These are phyloP conservation scores for Microdochium nivale DNA, from an alignment of 2,329 filamentous ascomycete species.

Conservation along the genomic window DNA sequence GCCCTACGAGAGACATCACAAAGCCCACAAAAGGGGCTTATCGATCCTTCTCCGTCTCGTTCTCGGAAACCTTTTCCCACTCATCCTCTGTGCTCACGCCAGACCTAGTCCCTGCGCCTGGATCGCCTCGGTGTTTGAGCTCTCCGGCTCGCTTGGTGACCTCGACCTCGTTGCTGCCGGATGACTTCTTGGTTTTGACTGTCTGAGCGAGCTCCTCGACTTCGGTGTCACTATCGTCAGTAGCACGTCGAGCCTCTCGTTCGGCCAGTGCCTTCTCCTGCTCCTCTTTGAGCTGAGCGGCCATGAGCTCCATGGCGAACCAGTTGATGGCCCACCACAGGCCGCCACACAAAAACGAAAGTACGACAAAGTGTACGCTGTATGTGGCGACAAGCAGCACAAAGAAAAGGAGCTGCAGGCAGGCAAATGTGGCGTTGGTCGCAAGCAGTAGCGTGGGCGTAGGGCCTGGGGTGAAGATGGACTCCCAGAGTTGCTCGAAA, in stretches of 20 bases:
- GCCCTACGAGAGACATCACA: background rate
- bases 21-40: constrained; percentile 12
- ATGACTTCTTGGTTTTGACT: constrained; percentile 11
- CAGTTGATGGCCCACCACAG: constrained; percentile 96
- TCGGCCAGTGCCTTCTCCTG: constrained; percentile 22
- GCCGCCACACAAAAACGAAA: constrained; percentile 70
- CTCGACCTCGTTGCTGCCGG: constrained; percentile 35
- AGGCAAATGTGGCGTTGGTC: constrained; percentile 82
- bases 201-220: constrained; percentile 28
- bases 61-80: constrained; percentile 90
- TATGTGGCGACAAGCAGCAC: constrained; percentile 70
- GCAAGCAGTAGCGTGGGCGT: constrained; percentile 83
- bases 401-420: constrained; percentile 72
- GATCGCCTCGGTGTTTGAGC: constrained; percentile 37
- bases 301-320: constrained; percentile 66
- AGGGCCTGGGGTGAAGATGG: constrained; percentile 86
- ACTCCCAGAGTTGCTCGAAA: constrained; percentile 75
- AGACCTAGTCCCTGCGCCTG: constrained; percentile 38
- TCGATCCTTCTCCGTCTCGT: constrained; percentile 52
- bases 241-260: constrained; percentile 18
- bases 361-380: constrained; percentile 79
- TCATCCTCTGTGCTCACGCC: constrained; percentile 81
- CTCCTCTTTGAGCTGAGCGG: constrained; percentile 32
- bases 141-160: constrained; percentile 31
- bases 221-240: constrained; percentile 42